A percentile compares a stretch with the other conserved stretches of the same genome.
These are phyloP conservation scores for Paradendryphiella salina DNA, from an alignment of 2,329 filamentous ascomycete species.

Conservation along the genomic window DNA sequence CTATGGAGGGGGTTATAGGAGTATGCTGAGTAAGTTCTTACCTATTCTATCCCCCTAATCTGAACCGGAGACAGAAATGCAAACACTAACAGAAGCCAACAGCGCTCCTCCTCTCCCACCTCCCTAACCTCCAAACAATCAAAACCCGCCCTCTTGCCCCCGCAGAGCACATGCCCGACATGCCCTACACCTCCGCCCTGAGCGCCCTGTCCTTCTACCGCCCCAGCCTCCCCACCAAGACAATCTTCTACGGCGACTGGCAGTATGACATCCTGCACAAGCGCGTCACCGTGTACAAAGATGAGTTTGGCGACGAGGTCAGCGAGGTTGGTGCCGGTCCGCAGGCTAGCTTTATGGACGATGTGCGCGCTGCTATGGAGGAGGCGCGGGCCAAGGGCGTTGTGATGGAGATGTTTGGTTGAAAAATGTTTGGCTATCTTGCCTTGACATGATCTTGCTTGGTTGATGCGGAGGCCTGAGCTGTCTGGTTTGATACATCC, in stretches of 20 bases:
- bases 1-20: conserved; percentile 17
- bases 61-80: too few species aligned
- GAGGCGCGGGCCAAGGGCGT: not conserved
- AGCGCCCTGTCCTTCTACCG: conserved; percentile 20
- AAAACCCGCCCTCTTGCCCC: conserved; percentile 17
- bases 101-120: conserved; percentile 5
- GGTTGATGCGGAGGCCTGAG: too few species aligned
- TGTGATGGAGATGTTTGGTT: not conserved
- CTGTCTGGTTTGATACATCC: too few species aligned
- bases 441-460: too few species aligned
- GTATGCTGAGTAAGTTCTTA: conserved; percentile 8
- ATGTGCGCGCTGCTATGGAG: conserved; percentile 15
- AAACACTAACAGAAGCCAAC: not conserved
- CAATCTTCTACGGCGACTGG: conserved; percentile 25
- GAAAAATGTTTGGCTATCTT: too few species aligned
- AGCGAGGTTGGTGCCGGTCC: conserved; percentile 14
- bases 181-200: conserved; percentile 8
- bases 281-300: conserved; percentile 15
- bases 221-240: conserved; percentile 7
- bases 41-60: not conserved
- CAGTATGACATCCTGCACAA: conserved; percentile 24
- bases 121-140: conserved; percentile 15
- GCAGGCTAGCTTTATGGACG: conserved; percentile 19
- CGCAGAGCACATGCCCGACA: conserved; percentile 25
- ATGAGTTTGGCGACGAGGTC: conserved; percentile 23